Base-by-base conservation (phyloP, 1,284 basidiomycete genomes). In the Pterulicium gracile region DNA sequence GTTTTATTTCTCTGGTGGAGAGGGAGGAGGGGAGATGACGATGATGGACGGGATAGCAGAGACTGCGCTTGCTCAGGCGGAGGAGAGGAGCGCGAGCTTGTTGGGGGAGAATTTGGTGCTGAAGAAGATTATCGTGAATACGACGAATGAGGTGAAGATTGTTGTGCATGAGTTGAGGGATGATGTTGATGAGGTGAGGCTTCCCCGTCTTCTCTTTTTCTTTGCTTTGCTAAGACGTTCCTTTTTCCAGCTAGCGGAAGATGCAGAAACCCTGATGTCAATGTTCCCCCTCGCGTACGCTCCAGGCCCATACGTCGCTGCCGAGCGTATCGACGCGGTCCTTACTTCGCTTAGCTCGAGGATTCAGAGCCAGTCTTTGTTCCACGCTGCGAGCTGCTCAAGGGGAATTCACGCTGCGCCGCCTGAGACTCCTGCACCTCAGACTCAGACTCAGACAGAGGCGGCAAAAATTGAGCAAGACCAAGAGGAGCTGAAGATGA, bases 81-180 rank as follows among this genome's bases (percentile, higher is more conserved):
- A 89, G 54, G 70, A 72, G 40, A 77, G 85, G 0, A 68, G 86
- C 34, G 66, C 68, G 40, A 73, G 77, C 47, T 68, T 92, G 21
- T 63, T 72, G 23, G 79, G 84, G 41, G 88, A 93, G 61, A 88
- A 85, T 43, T 64, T 75, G 45, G 70, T 71, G 24, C 72, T 93
- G 48, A 73, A 81, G 47, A 76, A 74, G 46, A 65, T 90, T n/a
- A 61, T 89, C 2, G 60, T 92, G 23, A 70, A 73, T 23, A 69
- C 79, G 2, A 79, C 81, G 15, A 90, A 90, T 55, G 79, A 81
- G 49, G 61, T 88, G 19, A 77, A 81, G 54, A 66, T 69, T 18
- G 64, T 84, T 21, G 44, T 77, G 21, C 67, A 77, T 50, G 59
- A 64, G 47, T 66, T 67, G 43, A 68, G 61, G 12, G 58, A 63